Conservation (phyloP, 192 early-diverging fungal species). For the Diversispora eburnea region DNA sequence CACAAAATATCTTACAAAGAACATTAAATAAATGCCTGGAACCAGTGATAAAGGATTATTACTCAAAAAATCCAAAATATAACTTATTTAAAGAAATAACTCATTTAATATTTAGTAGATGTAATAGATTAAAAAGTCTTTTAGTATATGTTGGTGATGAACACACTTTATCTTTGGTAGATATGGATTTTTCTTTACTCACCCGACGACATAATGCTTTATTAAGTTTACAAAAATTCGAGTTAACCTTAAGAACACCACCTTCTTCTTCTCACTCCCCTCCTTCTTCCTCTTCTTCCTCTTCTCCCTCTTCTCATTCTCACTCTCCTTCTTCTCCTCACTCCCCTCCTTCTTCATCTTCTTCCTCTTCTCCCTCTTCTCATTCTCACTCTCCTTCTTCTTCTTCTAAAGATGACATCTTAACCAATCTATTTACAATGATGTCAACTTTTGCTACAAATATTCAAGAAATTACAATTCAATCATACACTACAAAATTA, state of each 20-base stretch:
- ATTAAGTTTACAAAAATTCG: not conserved
- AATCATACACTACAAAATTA: not conserved
- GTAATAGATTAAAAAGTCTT: not conserved
- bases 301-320: too few relatives aligned
- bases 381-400: too few relatives aligned
- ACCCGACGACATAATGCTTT: not conserved
- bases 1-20: conserved; percentile 3
- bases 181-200: not conserved
- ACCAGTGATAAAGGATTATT: not conserved
- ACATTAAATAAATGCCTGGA: conserved; percentile 6
- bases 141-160: not conserved
- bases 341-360: too few relatives aligned
- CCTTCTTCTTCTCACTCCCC: not conserved
- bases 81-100: not conserved
- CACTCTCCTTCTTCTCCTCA: too few relatives aligned
- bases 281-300: too few relatives aligned
- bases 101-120: not conserved
- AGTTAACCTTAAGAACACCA: not conserved
- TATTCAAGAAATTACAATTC: conserved; percentile 10
- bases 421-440: not conserved
- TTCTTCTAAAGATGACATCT: not conserved
- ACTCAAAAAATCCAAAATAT: not conserved
- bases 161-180: not conserved
- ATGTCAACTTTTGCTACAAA: not conserved
- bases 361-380: too few relatives aligned